Evolutionary conservation across 2,329 filamentous ascomycete genomes (phyloP), one percentile per base, ranked within the genome.

Genomic region (Cercospora zeina): DNA sequence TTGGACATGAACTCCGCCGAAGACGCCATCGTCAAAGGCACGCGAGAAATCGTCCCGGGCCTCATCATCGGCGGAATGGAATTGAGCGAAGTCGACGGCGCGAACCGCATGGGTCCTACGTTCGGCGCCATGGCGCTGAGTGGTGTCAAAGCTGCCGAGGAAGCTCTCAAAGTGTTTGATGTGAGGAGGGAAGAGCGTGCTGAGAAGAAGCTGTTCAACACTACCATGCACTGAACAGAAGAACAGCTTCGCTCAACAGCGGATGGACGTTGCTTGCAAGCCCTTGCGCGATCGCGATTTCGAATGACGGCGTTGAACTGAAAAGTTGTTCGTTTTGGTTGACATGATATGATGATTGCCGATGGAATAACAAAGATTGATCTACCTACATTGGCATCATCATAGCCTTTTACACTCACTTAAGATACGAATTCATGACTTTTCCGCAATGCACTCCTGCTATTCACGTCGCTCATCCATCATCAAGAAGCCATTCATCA

Each of bases 21-120:
- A 77, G 92, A 97, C 71, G 91, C 92, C 53, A 96, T 97, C 70
- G 92, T 96, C 75, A 96, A 95, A 83, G 83, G 89, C 69, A 96
- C 92, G 6, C 87, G 92, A 64, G 92, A 96, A 81, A 84, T 97
- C 63, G 87, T 92, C 13, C 91, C 91, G 5, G 92, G 93, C 30
- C 81, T 97, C 67, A 91, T 96, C 71, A 89, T 96, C n/a, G 93
- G 92, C 58, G 93, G 92, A 39, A 97, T 97, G 92, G 92, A 96
- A 77, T 81, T 96, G 68, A 90, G 87, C 62, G 92, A 96, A 78
- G 87, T 96, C 33, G 92, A 96, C 72, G 92, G 91, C 16, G 70
- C 70, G 42, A 70, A 71, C 59, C 68, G 92, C 58, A 96, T 96
- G 92, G 93, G 88, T 2, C 90, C 90, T 39, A 93, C 90, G 1